These are phyloP conservation scores for Cyberlindnera veronae DNA, from an alignment of 805 yeast species.

Conservation along the genomic window DNA sequence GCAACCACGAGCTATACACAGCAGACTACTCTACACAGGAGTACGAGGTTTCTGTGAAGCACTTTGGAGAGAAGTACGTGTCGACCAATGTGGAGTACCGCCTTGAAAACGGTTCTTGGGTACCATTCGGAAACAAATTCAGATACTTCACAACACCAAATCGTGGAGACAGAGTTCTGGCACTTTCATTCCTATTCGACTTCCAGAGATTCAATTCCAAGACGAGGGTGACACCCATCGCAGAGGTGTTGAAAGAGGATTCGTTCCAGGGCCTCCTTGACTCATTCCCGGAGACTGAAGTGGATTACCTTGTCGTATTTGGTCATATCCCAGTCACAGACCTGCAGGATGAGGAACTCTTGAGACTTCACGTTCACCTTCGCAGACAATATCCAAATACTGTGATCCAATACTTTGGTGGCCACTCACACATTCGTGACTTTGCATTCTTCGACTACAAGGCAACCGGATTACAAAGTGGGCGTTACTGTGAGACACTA, in stretches of 20 bases:
- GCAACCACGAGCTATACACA: conserved; percentile 86
- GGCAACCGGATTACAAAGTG: conserved; percentile 85
- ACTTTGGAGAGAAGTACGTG: conserved; percentile 62
- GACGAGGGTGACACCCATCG: conserved; percentile 62
- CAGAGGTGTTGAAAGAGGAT: conserved; percentile 45
- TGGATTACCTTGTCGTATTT: conserved; percentile 67
- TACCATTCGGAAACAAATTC: conserved; percentile 65
- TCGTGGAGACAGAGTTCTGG: conserved; percentile 48
- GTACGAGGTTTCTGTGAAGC: conserved; percentile 52
- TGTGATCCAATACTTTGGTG: conserved; percentile 85
- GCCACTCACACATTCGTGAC: conserved; percentile 91
- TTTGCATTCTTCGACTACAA: conserved; percentile 62
- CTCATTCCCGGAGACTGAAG: conserved; percentile 33
- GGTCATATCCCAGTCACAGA: conserved; percentile 75
- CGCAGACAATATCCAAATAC: conserved; percentile 58
- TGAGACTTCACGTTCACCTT: conserved; percentile 38
- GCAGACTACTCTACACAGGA: conserved; percentile 65
- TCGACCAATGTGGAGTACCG: conserved; percentile 67
- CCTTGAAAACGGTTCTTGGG: conserved; percentile 40
- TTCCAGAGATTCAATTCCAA: conserved; percentile 58
- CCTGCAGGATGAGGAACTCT: conserved; percentile 31
- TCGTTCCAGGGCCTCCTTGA: conserved; percentile 60
- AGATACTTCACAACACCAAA: conserved; percentile 63
- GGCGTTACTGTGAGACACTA: conserved; percentile 89
- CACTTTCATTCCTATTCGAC: conserved; percentile 78